A percentile compares a stretch with the other conserved stretches of the same genome.
Conservation (phyloP, 1,284 basidiomycete genomes). For the Ganoderma multipileum region DNA sequence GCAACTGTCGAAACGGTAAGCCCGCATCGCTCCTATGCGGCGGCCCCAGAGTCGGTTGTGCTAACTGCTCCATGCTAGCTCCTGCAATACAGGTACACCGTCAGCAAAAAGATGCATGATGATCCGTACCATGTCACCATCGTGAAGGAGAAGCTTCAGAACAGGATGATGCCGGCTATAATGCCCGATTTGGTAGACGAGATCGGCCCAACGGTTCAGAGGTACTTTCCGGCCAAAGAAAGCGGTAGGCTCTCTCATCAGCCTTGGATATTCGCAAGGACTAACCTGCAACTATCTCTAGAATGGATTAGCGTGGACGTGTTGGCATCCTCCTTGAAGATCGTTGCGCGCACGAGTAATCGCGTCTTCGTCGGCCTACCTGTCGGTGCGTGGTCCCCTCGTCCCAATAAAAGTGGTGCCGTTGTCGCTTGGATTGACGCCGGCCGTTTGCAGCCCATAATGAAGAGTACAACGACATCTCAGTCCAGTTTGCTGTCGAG, state of each 20-base stretch:
- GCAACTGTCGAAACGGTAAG: conserved; percentile 38
- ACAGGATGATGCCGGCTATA: conserved; percentile 37
- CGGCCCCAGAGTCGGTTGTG: no score
- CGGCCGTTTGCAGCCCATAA: conserved; percentile 40
- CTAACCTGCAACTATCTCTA: conserved; percentile 1
- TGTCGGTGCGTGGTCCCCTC: conserved; percentile 27
- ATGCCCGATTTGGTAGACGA: conserved; percentile 43
- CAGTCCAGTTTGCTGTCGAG: conserved; percentile 46
- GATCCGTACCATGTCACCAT: conserved; percentile 39
- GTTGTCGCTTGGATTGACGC: neutral
- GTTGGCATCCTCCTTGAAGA: conserved; percentile 26
- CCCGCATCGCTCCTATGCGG: neutral
- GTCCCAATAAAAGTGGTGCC: no score
- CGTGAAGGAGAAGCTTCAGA: conserved; percentile 36
- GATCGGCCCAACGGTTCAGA: conserved; percentile 37
- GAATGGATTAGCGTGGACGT: conserved; percentile 32
- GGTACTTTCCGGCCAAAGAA: conserved; percentile 32
- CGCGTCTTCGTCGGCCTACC: conserved; percentile 40
- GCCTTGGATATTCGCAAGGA: neutral
- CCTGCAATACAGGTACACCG: conserved; percentile 35
- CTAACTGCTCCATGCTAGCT: conserved; percentile 17
- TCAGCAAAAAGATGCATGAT: conserved; percentile 34
- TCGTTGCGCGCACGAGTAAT: conserved; percentile 36
- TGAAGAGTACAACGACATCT: conserved; percentile 45
- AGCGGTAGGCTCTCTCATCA: conserved; percentile 18